Evolutionary conservation across 2,329 filamentous ascomycete species (phyloP), one percentile per base, ranked within the genome.

Genomic region (Aspergillus novofumigatus): DNA sequence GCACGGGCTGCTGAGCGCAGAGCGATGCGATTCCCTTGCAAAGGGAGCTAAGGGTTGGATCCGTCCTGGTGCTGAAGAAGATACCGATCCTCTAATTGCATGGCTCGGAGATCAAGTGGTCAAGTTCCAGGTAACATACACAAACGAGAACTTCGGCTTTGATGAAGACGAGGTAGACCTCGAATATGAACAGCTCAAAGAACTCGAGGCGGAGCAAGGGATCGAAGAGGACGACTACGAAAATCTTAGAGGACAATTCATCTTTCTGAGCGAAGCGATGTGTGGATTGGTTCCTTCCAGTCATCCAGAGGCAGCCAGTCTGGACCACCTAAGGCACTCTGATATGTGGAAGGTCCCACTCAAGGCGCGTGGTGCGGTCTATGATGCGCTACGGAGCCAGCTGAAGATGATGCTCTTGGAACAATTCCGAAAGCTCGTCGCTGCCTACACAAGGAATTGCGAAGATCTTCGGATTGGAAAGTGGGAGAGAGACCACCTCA

Each of bases 341-440:
- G 81, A 92, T 62, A 71, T 93, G 17, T 90, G 84, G 73, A 77
- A 80, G 0, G 82, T 93, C 10, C 78, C 80, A 0, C 64, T 72
- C 0, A 69, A 74, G 3, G 70, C 80, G 20, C 84, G 91, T 5
- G 86, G 86, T 0, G 76, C 80, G 0, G 77, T 93, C 0, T 95
- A 92, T 71, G 81, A 83, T 47, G 76, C 83, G 55, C 80, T 93
- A 55, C 84, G 87, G 62, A 72, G 78, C 1, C 70, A 77, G 52
- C 71, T 85, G 1, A 81, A 90, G 54, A 71, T 72, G 1, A 67
- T 72, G 1, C 72, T 86, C 1, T 65, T 75, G 1, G 56, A 68
- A 0, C 67, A 75, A 1, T 78, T 92, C 49, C 78, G 80, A 2
- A 62, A 72, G 0, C 65, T 84, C 1, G 78, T 85, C 1, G 72